Evolutionary conservation across 352 stramenopile species (phyloP).

Genomic region (Pythium brachiatum): DNA sequence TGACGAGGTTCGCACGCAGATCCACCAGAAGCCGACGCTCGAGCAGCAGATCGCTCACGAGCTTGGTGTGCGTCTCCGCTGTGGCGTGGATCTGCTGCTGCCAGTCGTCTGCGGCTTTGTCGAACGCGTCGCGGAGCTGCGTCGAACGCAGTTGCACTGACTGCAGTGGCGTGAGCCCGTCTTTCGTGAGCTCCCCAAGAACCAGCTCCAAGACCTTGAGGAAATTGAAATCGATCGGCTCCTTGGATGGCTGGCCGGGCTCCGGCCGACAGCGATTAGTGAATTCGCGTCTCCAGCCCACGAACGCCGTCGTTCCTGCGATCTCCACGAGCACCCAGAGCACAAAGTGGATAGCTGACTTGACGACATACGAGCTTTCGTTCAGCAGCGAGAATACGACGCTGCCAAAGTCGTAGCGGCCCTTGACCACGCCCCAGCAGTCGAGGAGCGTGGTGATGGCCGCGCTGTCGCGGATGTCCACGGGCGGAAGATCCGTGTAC

Average conservation of each 20-base stretch:
- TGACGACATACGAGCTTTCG: constrained; percentile 32
- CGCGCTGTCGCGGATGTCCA: constrained; percentile 57
- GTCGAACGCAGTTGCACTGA: constrained; percentile 1
- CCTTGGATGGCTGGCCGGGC: neutral
- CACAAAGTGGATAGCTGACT: constrained; percentile 37
- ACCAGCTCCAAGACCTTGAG: neutral
- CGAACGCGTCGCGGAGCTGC: constrained; percentile 5
- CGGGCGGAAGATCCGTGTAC: constrained; percentile 45
- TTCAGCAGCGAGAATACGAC: constrained; percentile 41
- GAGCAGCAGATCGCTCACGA: neutral
- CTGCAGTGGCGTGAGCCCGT: neutral
- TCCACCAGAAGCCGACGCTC: constrained; percentile 13
- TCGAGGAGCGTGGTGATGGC: constrained; percentile 34
- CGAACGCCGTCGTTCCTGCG: constrained; percentile 33
- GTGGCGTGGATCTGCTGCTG: constrained; percentile 1
- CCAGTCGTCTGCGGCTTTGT: constrained; percentile 10
- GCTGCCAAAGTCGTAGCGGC: constrained; percentile 38
- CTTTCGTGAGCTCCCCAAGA: neutral
- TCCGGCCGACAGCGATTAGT: constrained; percentile 3
- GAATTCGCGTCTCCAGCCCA: constrained; percentile 33
- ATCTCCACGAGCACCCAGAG: constrained; percentile 34
- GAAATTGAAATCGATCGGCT: neutral
- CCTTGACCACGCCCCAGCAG: constrained; percentile 45
- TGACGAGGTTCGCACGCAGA: neutral
- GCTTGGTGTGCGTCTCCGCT: neutral